These are phyloP conservation scores for Coniella vitis DNA, from an alignment of 2,329 filamentous ascomycete species.

Conservation along the genomic window DNA sequence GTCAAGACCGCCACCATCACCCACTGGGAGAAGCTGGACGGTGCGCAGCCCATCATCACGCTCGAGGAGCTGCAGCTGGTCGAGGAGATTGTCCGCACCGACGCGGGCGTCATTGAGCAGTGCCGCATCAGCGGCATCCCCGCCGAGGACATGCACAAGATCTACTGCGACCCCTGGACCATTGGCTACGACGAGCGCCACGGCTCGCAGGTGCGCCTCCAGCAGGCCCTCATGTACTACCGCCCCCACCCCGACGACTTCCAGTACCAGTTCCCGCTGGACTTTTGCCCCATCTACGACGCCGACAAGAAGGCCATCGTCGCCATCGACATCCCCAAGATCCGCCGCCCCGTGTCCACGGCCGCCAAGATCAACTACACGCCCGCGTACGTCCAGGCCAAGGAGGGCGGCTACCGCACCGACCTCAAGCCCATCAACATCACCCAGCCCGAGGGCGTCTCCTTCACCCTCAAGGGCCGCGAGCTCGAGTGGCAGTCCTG, in stretches of 20 bases:
- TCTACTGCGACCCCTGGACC: conserved; percentile 95
- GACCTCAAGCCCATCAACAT: conserved; percentile 76
- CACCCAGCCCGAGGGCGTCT: conserved; percentile 73
- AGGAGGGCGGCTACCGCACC: conserved; percentile 66
- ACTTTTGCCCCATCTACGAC: conserved; percentile 92
- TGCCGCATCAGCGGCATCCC: conserved; percentile 78
- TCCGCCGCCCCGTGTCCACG: conserved; percentile 68
- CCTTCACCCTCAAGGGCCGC: conserved; percentile 69
- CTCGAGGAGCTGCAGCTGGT: conserved; percentile 84
- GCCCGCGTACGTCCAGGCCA: conserved; percentile 58
- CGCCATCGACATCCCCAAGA: conserved; percentile 74
- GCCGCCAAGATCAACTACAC: conserved; percentile 74
- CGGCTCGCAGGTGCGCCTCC: conserved; percentile 68
- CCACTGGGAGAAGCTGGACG: conserved; percentile 68
- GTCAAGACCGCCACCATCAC: conserved; percentile 59
- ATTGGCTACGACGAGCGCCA: conserved; percentile 92
- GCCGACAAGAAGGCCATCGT: conserved; percentile 71
- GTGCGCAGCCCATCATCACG: conserved; percentile 82
- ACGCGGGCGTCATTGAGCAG: conserved; percentile 85
- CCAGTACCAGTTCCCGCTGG: conserved; percentile 85
- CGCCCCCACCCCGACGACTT: conserved; percentile 76
- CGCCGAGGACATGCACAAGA: conserved; percentile 82
- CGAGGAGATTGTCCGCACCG: conserved; percentile 67
- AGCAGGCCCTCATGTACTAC: conserved; percentile 96
- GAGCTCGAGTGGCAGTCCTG: conserved; percentile 87